These are phyloP conservation scores for Dothiorella sarmentorum DNA, from an alignment of 2,329 filamentous ascomycete species.

Conservation along the genomic window DNA sequence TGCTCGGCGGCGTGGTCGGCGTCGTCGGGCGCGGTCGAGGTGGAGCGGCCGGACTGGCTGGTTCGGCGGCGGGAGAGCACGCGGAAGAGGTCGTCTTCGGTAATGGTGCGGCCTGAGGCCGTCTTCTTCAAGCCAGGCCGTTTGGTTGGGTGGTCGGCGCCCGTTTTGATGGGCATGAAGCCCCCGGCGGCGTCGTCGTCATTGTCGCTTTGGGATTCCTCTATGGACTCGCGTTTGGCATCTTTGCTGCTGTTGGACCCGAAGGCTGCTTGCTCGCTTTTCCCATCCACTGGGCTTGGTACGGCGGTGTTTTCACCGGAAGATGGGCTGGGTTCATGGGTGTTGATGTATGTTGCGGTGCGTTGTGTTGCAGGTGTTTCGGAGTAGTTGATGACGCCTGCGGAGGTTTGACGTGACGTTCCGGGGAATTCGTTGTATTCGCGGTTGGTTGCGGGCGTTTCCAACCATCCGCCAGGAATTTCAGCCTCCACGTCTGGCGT, in stretches of 20 bases:
- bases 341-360: background rate
- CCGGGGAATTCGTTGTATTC: background rate
- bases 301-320: background rate
- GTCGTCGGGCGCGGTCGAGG: background rate
- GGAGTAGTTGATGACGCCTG: background rate
- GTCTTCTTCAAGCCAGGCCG: background rate
- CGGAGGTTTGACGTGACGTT: background rate
- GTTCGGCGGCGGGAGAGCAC: slow-evolving; percentile 51
- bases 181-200: slow-evolving; percentile 27
- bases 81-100: slow-evolving; percentile 53
- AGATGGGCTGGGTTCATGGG: background rate
- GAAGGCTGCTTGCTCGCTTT: slow-evolving; percentile 15
- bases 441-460: slow-evolving; percentile 28
- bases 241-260: background rate
- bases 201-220: slow-evolving; percentile 14
- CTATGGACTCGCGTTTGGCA: background rate
- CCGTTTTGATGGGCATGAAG: slow-evolving; percentile 26
- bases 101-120: slow-evolving; percentile 29
- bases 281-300: background rate
- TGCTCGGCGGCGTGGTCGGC: slow-evolving; percentile 31
- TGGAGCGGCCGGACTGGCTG: slow-evolving; percentile 26
- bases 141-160: background rate
- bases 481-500: slow-evolving; percentile 31
- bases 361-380: background rate
- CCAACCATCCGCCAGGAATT: slow-evolving; percentile 35